phyloP scores from a whole-genome alignment of 1,284 basidiomycete species.

The Cutaneotrichosporon sp. region DNA sequence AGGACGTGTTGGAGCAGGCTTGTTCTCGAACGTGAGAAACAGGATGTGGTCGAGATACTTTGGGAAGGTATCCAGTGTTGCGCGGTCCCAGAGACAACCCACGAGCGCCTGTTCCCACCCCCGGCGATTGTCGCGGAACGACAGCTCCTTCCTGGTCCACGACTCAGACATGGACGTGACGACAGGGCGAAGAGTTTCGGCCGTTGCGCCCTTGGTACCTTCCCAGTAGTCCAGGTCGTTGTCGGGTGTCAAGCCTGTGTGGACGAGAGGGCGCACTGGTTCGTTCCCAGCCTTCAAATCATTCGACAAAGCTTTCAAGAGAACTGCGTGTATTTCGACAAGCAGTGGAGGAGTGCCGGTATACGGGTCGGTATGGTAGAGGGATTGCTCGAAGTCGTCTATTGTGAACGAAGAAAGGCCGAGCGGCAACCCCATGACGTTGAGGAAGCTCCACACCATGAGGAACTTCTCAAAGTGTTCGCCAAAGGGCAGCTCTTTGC shows the following conservation, averaged over 20 bases:
- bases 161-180: constrained; percentile 25
- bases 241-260: constrained; percentile 29
- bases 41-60: constrained; percentile 68
- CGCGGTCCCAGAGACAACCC: constrained; percentile 87
- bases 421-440: constrained; percentile 86
- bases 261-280: constrained; percentile 28
- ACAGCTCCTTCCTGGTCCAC: constrained; percentile 38
- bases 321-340: constrained; percentile 78
- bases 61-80: constrained; percentile 67
- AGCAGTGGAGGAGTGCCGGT: constrained; percentile 66
- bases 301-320: constrained; percentile 77
- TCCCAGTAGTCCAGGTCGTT: constrained; percentile 45
- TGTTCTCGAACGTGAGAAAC: constrained; percentile 61
- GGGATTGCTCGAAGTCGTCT: constrained; percentile 85
- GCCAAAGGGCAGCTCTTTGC: constrained; percentile 66
- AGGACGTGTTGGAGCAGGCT: constrained; percentile 43
- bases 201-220: constrained; percentile 44
- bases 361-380: constrained; percentile 69
- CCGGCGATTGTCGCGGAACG: constrained; percentile 36
- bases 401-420: constrained; percentile 85
- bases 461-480: constrained; percentile 78
- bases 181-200: constrained; percentile 41
- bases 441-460: constrained; percentile 86
- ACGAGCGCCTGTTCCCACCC: constrained; percentile 76
- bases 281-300: constrained; percentile 55